Evolutionary conservation across 225 moss, liverwort and hornwort genomes (phyloP).

Genomic region (Sphagnum contortum): DNA sequence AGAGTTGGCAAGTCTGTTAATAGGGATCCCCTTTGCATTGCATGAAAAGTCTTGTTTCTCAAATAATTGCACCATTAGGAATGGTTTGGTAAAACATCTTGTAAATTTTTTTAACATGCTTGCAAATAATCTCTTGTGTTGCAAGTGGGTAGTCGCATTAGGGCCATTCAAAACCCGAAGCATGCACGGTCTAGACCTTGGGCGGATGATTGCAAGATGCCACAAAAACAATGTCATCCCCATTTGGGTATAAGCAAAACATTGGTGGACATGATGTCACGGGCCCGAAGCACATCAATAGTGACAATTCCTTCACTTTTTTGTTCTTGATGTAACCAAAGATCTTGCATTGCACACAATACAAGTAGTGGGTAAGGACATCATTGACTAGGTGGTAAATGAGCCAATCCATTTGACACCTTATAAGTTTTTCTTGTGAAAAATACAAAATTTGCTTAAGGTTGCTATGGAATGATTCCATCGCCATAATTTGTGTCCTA

Average conservation of each 20-base stretch:
- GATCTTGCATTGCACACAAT: background rate
- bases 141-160: no score
- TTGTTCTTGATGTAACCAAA: constrained; percentile 1
- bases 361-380: background rate
- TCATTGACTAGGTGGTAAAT: background rate
- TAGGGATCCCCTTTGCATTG: no score
- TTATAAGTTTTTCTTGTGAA: background rate
- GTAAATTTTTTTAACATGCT: no score
- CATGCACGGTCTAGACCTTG: background rate
- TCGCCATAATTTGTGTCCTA: background rate
- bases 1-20: no score
- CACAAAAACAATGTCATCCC: background rate
- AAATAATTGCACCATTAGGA: no score
- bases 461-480: background rate
- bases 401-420: background rate
- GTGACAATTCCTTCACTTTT: background rate
- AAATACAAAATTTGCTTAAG: background rate
- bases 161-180: no score
- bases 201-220: background rate
- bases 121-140: no score
- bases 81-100: no score
- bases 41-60: no score
- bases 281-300: background rate
- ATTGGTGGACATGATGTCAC: background rate
- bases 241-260: background rate